A percentile compares a stretch with the other conserved stretches of the same genome.
Evolutionary conservation across 2,329 filamentous ascomycete genomes (phyloP).

Genomic region (Cladosporium austrohemisphaericum): DNA sequence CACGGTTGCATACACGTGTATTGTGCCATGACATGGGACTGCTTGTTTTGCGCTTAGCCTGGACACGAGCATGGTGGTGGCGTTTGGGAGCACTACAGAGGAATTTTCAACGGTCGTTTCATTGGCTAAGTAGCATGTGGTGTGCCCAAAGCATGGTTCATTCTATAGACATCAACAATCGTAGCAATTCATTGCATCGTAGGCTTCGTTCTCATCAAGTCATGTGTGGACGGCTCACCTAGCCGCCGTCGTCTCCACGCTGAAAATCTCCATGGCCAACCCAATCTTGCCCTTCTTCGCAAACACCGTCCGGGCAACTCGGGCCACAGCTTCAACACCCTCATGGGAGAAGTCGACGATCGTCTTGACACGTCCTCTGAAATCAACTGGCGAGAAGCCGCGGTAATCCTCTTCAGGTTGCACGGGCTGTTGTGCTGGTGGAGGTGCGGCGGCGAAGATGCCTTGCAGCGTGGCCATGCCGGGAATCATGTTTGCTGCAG

Average conservation of each 20-base stretch:
- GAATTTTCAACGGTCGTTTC: too few species aligned
- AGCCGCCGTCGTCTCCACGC: not conserved
- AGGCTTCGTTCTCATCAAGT: not conserved
- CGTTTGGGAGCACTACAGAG: too few species aligned
- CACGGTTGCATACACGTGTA: too few species aligned
- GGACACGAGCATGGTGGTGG: too few species aligned
- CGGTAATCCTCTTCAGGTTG: slow-evolving; percentile 26
- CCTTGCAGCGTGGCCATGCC: slow-evolving; percentile 4
- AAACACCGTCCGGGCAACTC: slow-evolving; percentile 24
- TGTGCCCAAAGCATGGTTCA: too few species aligned
- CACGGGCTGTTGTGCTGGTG: slow-evolving; percentile 16
- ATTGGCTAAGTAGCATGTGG: too few species aligned
- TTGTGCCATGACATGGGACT: too few species aligned
- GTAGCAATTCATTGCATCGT: slow-evolving; percentile 3
- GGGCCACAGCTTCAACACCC: slow-evolving; percentile 19
- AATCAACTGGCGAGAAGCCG: slow-evolving; percentile 28
- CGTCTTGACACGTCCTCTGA: slow-evolving; percentile 22
- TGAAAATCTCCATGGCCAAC: slow-evolving; percentile 22
- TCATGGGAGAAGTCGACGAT: not conserved
- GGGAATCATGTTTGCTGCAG: not conserved
- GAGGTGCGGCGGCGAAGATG: not conserved
- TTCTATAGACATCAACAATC: not conserved
- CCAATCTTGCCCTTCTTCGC: slow-evolving; percentile 19
- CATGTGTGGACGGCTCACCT: not conserved
- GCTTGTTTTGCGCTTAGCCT: too few species aligned